phyloP scores from a whole-genome alignment of 257 asterid species.

The Fraxinus excelsior region DNA sequence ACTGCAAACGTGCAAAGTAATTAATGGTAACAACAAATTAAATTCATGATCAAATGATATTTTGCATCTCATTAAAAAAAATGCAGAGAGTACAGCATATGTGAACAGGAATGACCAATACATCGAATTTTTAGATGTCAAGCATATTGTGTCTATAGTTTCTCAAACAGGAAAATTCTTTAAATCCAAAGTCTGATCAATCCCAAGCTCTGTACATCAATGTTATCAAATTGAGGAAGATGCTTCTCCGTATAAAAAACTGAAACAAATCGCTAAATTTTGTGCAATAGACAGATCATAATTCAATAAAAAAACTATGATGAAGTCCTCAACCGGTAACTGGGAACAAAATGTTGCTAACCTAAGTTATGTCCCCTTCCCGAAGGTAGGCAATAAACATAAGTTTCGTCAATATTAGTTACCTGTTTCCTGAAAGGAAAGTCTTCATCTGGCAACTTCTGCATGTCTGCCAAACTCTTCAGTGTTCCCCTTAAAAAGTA shows the following conservation, averaged over 20 bases:
- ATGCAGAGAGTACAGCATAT: background rate
- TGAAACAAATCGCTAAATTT: background rate
- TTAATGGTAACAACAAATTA: conserved; percentile 16
- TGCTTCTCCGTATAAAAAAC: background rate
- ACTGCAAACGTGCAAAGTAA: conserved; percentile 49
- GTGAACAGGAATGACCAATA: conserved; percentile 5
- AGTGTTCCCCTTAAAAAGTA: conserved; percentile 62
- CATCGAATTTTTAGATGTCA: background rate
- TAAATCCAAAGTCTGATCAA: background rate
- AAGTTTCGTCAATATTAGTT: conserved; percentile 14
- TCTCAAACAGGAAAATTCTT: conserved; percentile 4
- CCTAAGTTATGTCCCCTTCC: background rate
- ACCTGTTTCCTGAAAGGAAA: conserved; percentile 82
- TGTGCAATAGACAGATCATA: background rate
- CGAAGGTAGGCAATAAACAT: background rate
- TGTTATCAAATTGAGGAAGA: background rate
- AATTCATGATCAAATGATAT: background rate
- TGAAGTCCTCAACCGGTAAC: background rate
- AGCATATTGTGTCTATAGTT: conserved; percentile 8
- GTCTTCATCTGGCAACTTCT: conserved; percentile 78
- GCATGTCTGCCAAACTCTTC: conserved; percentile 71
- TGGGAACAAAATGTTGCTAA: background rate
- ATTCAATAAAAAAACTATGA: background rate
- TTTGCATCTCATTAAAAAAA: background rate
- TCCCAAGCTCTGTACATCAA: background rate